Base-by-base conservation (phyloP, 2,329 filamentous ascomycete species). In the Penicillium sp. region DNA sequence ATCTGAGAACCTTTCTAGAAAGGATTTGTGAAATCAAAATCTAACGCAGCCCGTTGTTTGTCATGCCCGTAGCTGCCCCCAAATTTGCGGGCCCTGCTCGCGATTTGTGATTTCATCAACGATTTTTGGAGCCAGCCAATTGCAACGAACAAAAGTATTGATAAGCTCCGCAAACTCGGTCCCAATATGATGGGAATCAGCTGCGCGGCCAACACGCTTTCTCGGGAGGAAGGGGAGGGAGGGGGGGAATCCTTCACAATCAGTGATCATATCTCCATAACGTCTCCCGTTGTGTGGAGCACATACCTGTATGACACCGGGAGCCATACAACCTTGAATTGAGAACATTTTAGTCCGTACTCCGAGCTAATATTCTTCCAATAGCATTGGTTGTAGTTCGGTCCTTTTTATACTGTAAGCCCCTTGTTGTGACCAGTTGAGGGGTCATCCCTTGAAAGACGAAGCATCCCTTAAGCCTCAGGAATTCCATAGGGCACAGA, bases 401-500 rank as follows among this genome's bases (percentile, higher is more conserved):
- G 35, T 46, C 54, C 58, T 57, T 43, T 28, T 49, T 26, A 57
- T 19, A 30, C 30, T 48, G 38, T 38, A 30, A 38, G 53, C 40
- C 52, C 56, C 60, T 56, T 59, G 56, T 57, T 57, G 38, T 51
- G 22, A 42, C 10, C 26, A 22, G 28, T 25, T 19, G 52, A 22
- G 28, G 30, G 52, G 33, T 5, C 28, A 28, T 55, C 60, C 49
- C 56, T 58, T 53, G 57, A 42, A 14, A 16, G 26, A 30, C 33
- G 35, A 30, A 40, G 11, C 57, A 59, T 60, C 57, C 60, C 60
- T 62, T 56, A 43, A 40, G 16, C 40, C 35, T 46, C 22, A 45
- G 57, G 60, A 62, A 62, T 62, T 45, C 37, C 13, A 38, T 8
- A 33, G 28, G 33, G 60, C 52, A 62, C 57, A 52, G 54, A 57